phyloP scores from a whole-genome alignment of 2,329 filamentous ascomycete species.

The Phaeomoniella chlamydospora region DNA sequence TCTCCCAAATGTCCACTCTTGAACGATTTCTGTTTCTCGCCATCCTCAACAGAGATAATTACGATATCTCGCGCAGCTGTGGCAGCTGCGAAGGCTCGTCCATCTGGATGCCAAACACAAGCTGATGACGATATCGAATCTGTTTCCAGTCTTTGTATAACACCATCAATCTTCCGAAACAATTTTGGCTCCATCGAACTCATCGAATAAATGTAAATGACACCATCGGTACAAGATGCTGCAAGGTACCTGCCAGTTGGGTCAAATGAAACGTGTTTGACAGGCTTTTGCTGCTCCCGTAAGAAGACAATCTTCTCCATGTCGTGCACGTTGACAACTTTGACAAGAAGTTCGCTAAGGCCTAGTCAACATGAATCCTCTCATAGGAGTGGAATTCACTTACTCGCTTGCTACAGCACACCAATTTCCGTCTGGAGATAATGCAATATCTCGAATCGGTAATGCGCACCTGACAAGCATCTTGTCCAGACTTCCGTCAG shows the following conservation, averaged over 20 bases:
- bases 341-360: conserved; percentile 65
- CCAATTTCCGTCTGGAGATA: conserved; percentile 74
- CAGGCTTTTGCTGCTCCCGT: conserved; percentile 69
- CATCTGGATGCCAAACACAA: conserved; percentile 86
- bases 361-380: conserved; percentile 1
- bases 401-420: conserved; percentile 89
- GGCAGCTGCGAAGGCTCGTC: conserved; percentile 73
- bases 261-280: conserved; percentile 86
- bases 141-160: conserved; percentile 65
- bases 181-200: conserved; percentile 65
- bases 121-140: conserved; percentile 63
- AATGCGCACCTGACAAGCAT: conserved; percentile 74
- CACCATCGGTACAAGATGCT: conserved; percentile 75
- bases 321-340: conserved; percentile 71
- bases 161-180: conserved; percentile 68
- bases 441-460: conserved; percentile 69
- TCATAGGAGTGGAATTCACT: conserved; percentile 13
- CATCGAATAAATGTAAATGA: conserved; percentile 80
- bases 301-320: conserved; percentile 63
- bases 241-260: conserved; percentile 60
- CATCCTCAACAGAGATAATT: conserved; percentile 75
- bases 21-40: conserved; percentile 74
- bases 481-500: conserved; percentile 54
- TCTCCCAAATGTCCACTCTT: conserved; percentile 66
- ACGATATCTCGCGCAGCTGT: conserved; percentile 74